A percentile compares a stretch with the other conserved stretches of the same genome.
phyloP scores from a whole-genome alignment of 257 asterid species.

The Solanum lycopersicoides region DNA sequence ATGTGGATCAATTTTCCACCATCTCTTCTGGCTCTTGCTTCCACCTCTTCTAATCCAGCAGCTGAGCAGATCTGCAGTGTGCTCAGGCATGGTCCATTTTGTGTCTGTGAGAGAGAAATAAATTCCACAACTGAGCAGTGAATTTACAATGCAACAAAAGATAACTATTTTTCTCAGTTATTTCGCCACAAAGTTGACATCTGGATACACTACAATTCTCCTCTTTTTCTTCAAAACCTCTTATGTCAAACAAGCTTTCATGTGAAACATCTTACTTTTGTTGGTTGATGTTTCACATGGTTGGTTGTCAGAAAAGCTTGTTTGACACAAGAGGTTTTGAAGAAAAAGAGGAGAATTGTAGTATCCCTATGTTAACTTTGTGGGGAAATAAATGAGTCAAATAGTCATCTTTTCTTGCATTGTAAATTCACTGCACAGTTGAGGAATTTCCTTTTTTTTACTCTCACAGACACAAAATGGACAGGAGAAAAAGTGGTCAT shows the following conservation, averaged over 20 bases:
- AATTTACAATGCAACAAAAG: neutral
- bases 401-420: neutral
- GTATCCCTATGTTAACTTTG: neutral
- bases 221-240: neutral
- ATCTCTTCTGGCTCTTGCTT: neutral
- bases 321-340: neutral
- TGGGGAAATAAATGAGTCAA: neutral
- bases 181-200: neutral
- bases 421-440: neutral
- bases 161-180: neutral
- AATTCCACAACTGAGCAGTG: neutral
- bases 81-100: neutral
- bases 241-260: neutral
- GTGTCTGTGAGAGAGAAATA: neutral
- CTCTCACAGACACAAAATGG: neutral
- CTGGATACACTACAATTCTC: neutral
- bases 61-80: neutral
- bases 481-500: slow-evolving; percentile 94
- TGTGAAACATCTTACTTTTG: neutral
- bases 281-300: neutral
- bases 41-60: neutral
- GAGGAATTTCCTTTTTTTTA: neutral
- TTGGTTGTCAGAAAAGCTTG: too few relatives aligned
- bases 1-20: neutral
- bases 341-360: neutral